These are phyloP conservation scores for Apiospora saccharicola DNA, from an alignment of 2,329 filamentous ascomycete genomes.

Conservation along the genomic window DNA sequence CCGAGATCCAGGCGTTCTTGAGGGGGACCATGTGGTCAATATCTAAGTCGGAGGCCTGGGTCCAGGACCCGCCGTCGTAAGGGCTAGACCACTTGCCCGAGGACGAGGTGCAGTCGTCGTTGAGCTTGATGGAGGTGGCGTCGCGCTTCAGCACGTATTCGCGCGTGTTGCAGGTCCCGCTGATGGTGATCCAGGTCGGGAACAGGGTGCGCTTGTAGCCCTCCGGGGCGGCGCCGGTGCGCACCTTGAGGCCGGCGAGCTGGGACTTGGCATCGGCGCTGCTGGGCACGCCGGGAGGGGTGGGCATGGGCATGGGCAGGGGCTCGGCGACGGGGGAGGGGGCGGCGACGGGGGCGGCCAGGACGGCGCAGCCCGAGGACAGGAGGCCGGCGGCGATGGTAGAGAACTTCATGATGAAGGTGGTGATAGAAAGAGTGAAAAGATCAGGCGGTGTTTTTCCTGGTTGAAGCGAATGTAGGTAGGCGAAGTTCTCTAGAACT, in stretches of 20 bases:
- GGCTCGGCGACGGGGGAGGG: slow-evolving; percentile 26
- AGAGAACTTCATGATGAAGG: slow-evolving; percentile 36
- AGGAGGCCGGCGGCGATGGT: slow-evolving; percentile 35
- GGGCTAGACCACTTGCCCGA: slow-evolving; percentile 75
- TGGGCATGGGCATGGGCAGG: slow-evolving; percentile 33
- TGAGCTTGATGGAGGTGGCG: slow-evolving; percentile 67
- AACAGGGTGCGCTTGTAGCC: slow-evolving; percentile 73
- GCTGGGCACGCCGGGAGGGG: slow-evolving; percentile 67
- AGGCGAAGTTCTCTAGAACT: not conserved
- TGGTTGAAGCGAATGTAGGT: not conserved
- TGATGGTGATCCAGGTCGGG: slow-evolving; percentile 73
- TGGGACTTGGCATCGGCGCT: slow-evolving; percentile 62
- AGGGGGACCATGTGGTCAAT: slow-evolving; percentile 87
- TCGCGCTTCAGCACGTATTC: slow-evolving; percentile 79
- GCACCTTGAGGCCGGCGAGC: slow-evolving; percentile 66
- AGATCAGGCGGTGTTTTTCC: not conserved
- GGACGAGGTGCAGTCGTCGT: slow-evolving; percentile 64
- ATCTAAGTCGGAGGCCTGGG: slow-evolving; percentile 72
- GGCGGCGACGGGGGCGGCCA: slow-evolving; percentile 33
- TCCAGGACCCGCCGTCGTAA: slow-evolving; percentile 78
- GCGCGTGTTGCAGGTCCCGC: slow-evolving; percentile 73
- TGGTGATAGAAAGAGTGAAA: not conserved
- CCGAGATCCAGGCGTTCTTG: slow-evolving; percentile 82
- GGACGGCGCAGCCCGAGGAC: slow-evolving; percentile 35
- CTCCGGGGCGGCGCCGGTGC: slow-evolving; percentile 58